A percentile compares a stretch with the other conserved stretches of the same genome.
These are phyloP conservation scores for Crithidia bombi DNA, from an alignment of 208 protist species.

Conservation along the genomic window DNA sequence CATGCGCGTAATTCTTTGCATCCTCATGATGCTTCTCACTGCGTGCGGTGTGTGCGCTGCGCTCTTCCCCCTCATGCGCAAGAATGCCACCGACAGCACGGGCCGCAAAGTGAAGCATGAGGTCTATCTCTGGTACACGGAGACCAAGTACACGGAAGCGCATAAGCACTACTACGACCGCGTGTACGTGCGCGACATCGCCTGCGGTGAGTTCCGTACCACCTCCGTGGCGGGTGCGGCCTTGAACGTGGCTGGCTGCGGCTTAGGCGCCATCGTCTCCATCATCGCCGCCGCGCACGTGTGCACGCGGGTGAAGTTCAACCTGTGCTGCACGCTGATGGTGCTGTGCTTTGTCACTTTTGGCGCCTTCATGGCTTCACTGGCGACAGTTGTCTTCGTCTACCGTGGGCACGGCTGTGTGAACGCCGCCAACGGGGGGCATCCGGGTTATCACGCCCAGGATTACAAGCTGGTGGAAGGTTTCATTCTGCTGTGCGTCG, in stretches of 20 bases:
- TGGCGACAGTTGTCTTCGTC: constrained; percentile 19
- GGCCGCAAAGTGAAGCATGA: constrained; percentile 5
- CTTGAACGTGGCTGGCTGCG: constrained; percentile 21
- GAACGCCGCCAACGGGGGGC: neutral
- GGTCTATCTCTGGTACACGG: constrained; percentile 28
- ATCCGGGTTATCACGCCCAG: constrained; percentile 8
- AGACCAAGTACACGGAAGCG: constrained; percentile 12
- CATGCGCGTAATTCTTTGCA: constrained; percentile 19
- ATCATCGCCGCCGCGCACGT: constrained; percentile 24
- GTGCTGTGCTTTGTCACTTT: constrained; percentile 25
- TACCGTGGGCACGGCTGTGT: constrained; percentile 9
- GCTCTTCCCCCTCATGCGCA: constrained; percentile 32
- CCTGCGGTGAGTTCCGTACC: constrained; percentile 3
- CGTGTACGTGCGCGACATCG: constrained; percentile 8
- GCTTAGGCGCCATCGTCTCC: constrained; percentile 11
- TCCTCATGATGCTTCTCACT: constrained; percentile 26
- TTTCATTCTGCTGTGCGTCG: constrained; percentile 36
- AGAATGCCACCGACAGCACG: neutral
- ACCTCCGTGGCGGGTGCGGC: constrained; percentile 7
- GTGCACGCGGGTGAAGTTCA: constrained; percentile 18
- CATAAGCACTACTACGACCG: constrained; percentile 3
- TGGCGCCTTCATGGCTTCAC: constrained; percentile 10
- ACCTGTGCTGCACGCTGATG: constrained; percentile 32
- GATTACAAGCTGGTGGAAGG: constrained; percentile 41
- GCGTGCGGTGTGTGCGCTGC: constrained; percentile 28